Conservation (phyloP, 2,329 filamentous ascomycete genomes). For the Phoma sp. region DNA sequence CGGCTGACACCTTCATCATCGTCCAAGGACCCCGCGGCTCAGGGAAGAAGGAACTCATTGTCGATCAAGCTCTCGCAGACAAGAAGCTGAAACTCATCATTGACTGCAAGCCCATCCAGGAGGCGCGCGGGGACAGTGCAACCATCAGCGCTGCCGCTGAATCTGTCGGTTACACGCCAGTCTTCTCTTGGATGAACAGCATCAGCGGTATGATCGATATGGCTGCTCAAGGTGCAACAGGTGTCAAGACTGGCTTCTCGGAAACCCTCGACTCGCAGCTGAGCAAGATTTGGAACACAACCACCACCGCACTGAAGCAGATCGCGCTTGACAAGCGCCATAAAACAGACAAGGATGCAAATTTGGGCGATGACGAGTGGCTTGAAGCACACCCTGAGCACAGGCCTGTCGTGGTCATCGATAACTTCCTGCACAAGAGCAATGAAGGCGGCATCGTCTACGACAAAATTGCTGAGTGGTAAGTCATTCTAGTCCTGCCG, state of each 20-base stretch:
- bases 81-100: conserved; percentile 80
- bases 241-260: conserved; percentile 91
- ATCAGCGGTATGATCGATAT: conserved; percentile 91
- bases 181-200: conserved; percentile 97
- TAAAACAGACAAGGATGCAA: conserved; percentile 74
- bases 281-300: conserved; percentile 86
- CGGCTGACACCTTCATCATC: conserved; percentile 89
- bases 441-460: conserved; percentile 56
- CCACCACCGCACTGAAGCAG: conserved; percentile 76
- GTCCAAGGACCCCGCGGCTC: conserved; percentile 91
- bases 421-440: conserved; percentile 86
- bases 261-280: conserved; percentile 90
- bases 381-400: conserved; percentile 87
- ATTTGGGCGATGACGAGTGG: conserved; percentile 81
- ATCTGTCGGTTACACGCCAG: conserved; percentile 86
- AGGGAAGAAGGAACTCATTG: conserved; percentile 84
- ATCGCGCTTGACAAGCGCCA: conserved; percentile 73
- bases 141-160: conserved; percentile 82
- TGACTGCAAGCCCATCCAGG: conserved; percentile 92
- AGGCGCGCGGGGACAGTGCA: conserved; percentile 84
- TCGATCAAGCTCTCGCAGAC: conserved; percentile 80
- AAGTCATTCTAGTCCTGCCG: conserved; percentile 10
- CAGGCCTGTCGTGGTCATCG: conserved; percentile 83
- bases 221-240: conserved; percentile 90
- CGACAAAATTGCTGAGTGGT: conserved; percentile 73